These are phyloP conservation scores for Stylonectria norvegica DNA, from an alignment of 2,329 filamentous ascomycete species.

Conservation along the genomic window DNA sequence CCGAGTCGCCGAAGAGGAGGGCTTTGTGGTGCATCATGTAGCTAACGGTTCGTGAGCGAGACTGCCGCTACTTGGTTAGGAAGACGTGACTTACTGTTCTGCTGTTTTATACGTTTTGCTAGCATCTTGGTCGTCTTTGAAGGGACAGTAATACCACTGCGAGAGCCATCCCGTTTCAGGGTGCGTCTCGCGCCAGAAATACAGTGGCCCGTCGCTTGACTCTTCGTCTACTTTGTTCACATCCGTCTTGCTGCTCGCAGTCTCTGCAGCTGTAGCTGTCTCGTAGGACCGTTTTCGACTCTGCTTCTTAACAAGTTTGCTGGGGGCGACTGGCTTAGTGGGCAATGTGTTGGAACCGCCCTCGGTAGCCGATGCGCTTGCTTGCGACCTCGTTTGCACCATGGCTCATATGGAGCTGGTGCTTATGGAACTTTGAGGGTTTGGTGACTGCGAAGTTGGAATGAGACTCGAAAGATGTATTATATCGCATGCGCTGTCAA, in stretches of 20 bases:
- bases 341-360: too few relatives aligned
- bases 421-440: too few relatives aligned
- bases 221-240: background rate
- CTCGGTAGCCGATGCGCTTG: too few relatives aligned
- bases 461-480: too few relatives aligned
- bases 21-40: constrained; percentile 58
- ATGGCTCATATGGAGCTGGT: background rate
- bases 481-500: too few relatives aligned
- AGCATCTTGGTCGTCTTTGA: constrained; percentile 37
- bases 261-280: too few relatives aligned
- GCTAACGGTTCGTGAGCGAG: constrained; percentile 22
- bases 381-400: too few relatives aligned
- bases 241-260: too few relatives aligned
- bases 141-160: constrained; percentile 58
- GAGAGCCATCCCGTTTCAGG: constrained; percentile 53
- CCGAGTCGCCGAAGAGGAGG: constrained; percentile 44
- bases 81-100: constrained; percentile 42
- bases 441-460: too few relatives aligned
- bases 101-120: constrained; percentile 45
- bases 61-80: background rate
- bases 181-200: constrained; percentile 49
- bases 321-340: background rate
- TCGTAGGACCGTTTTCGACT: too few relatives aligned
- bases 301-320: too few relatives aligned
- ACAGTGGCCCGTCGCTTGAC: constrained; percentile 28